These are phyloP conservation scores for Saccharum hybrid DNA, from an alignment of 202 grass and related monocot genomes.

Conservation along the genomic window DNA sequence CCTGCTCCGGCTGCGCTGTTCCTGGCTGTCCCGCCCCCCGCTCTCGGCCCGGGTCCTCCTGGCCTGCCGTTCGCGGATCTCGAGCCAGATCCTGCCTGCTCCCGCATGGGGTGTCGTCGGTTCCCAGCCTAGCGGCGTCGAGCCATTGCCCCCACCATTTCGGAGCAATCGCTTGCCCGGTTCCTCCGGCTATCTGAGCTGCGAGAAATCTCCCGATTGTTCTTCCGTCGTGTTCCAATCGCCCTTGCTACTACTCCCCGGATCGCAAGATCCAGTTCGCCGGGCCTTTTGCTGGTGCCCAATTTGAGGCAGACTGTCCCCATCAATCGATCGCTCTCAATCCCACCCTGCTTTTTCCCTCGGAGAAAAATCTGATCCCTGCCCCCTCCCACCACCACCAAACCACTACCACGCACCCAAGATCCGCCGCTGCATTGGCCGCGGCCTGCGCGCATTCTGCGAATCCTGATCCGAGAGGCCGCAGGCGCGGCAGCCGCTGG, in stretches of 20 bases:
- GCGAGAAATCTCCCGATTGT: slow-evolving; percentile 17
- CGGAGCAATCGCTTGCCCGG: background rate
- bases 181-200: background rate
- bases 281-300: background rate
- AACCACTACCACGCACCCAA: background rate
- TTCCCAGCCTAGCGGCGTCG: slow-evolving; percentile 27
- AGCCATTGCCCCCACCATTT: slow-evolving; percentile 40
- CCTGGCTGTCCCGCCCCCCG: slow-evolving; percentile 8
- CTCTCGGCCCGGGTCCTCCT: background rate
- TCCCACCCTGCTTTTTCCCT: background rate
- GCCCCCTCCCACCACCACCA: background rate
- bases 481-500: background rate
- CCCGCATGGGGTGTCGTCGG: slow-evolving; percentile 36
- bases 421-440: slow-evolving; percentile 42
- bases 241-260: background rate
- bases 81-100: slow-evolving; percentile 8
- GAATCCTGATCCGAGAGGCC: background rate
- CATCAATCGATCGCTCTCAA: slow-evolving; percentile 61
- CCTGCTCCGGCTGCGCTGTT: slow-evolving; percentile 3
- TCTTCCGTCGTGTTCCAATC: slow-evolving; percentile 11
- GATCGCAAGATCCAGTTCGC: slow-evolving; percentile 54
- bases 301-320: slow-evolving; percentile 39
- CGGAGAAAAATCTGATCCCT: slow-evolving; percentile 34
- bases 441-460: slow-evolving; percentile 38
- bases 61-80: slow-evolving; percentile 43